phyloP scores from a whole-genome alignment of 768 basidiomycete genomes.

The Rubroboletus pulcherrimus region DNA sequence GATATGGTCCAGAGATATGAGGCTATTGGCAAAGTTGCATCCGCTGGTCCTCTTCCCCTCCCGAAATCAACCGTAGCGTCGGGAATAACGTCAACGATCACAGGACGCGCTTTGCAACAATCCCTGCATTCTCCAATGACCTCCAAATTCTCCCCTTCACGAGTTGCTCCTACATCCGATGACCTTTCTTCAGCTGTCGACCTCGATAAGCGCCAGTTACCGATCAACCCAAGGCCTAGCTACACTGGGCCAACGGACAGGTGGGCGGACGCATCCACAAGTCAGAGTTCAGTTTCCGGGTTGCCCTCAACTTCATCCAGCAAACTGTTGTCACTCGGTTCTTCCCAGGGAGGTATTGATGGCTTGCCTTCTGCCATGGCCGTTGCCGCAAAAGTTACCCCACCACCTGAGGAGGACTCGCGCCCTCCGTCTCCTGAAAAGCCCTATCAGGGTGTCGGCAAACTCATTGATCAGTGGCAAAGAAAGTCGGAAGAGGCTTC shows the following conservation, averaged over 20 bases:
- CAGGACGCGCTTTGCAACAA: slow-evolving; percentile 22
- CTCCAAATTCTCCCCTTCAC: slow-evolving; percentile 25
- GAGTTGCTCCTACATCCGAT: slow-evolving; percentile 10
- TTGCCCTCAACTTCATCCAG: slow-evolving; percentile 21
- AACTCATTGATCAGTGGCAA: slow-evolving; percentile 86
- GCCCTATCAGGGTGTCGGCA: slow-evolving; percentile 80
- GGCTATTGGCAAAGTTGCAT: slow-evolving; percentile 44
- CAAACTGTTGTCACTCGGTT: slow-evolving; percentile 14
- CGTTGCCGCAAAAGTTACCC: slow-evolving; percentile 5
- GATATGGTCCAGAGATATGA: slow-evolving; percentile 86
- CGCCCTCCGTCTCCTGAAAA: slow-evolving; percentile 69
- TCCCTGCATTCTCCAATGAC: slow-evolving; percentile 21
- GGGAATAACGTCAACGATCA: slow-evolving; percentile 8
- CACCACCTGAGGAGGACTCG: slow-evolving; percentile 24
- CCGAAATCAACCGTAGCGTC: slow-evolving; percentile 26
- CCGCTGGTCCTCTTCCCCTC: slow-evolving; percentile 30
- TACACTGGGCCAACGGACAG: slow-evolving; percentile 20
- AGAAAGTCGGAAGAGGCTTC: slow-evolving; percentile 62
- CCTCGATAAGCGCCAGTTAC: slow-evolving; percentile 20
- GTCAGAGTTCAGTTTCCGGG: slow-evolving; percentile 20
- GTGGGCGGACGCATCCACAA: slow-evolving; percentile 6
- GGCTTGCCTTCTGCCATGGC: slow-evolving; percentile 20
- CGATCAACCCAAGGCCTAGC: slow-evolving; percentile 7
- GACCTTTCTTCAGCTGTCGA: slow-evolving; percentile 12
- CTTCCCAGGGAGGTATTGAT: slow-evolving; percentile 22